Conservation (phyloP, 768 basidiomycete genomes). For the Clavaria fumosa region DNA sequence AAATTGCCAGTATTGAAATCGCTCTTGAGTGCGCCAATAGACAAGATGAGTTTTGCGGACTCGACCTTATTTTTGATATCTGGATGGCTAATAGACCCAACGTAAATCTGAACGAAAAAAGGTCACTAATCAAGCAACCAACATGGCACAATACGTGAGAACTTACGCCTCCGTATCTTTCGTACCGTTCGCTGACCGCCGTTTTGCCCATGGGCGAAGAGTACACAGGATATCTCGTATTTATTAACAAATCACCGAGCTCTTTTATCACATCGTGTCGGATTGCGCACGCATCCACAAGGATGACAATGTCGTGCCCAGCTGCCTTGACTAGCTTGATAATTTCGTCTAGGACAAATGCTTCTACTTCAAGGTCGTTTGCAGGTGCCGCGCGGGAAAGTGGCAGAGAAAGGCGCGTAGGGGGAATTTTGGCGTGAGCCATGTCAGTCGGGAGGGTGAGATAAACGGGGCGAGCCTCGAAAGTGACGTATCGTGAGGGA, state of each 20-base stretch:
- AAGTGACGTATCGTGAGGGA: background rate
- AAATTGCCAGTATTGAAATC: slow-evolving; percentile 89
- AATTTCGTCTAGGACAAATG: slow-evolving; percentile 63
- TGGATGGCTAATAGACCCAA: slow-evolving; percentile 55
- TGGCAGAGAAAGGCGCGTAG: slow-evolving; percentile 44
- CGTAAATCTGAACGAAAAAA: slow-evolving; percentile 39
- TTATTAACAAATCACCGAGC: slow-evolving; percentile 41
- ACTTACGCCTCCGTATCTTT: slow-evolving; percentile 69
- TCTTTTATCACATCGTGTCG: slow-evolving; percentile 55
- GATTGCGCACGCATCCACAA: slow-evolving; percentile 69
- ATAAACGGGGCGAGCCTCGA: slow-evolving; percentile 73
- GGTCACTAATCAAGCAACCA: background rate
- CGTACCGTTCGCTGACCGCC: slow-evolving; percentile 50
- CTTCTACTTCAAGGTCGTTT: slow-evolving; percentile 44
- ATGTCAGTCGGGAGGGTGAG: slow-evolving; percentile 77
- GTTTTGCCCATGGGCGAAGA: slow-evolving; percentile 74
- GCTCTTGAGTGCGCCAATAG: slow-evolving; percentile 51
- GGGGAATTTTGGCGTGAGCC: slow-evolving; percentile 49
- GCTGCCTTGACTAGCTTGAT: slow-evolving; percentile 45
- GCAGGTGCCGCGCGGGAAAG: slow-evolving; percentile 31
- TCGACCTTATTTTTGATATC: slow-evolving; percentile 60
- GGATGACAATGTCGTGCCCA: slow-evolving; percentile 52
- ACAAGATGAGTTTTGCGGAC: slow-evolving; percentile 56
- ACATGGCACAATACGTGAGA: slow-evolving; percentile 1
- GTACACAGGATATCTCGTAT: slow-evolving; percentile 61